Evolutionary conservation across 2,329 filamentous ascomycete species (phyloP).

Genomic region (Onygena corvina): DNA sequence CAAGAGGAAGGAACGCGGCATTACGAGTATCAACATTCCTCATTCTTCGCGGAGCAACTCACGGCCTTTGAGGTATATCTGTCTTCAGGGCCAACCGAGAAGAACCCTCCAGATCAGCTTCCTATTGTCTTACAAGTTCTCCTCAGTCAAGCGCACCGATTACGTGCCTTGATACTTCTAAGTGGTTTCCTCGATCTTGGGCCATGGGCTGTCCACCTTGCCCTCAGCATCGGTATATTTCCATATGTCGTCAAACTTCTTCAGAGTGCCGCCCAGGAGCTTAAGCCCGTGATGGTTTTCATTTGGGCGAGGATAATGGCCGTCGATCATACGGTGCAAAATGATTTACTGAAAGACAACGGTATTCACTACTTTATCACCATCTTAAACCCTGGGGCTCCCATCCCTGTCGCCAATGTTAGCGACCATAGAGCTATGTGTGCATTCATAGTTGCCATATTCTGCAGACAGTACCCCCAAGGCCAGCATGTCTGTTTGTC

Average conservation of each 20-base stretch:
- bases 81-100: conserved; percentile 65
- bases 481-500: conserved; percentile 86
- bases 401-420: conserved; percentile 72
- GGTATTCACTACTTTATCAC: conserved; percentile 94
- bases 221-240: conserved; percentile 94
- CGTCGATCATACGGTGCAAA: conserved; percentile 86
- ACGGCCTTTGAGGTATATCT: conserved; percentile 96
- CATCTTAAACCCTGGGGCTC: conserved; percentile 74
- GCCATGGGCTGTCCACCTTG: conserved; percentile 96
- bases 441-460: conserved; percentile 91
- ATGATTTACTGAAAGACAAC: conserved; percentile 88
- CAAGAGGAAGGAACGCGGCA: conserved; percentile 59
- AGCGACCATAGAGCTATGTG: conserved; percentile 98
- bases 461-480: conserved; percentile 87
- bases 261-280: conserved; percentile 83
- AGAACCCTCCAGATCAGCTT: conserved; percentile 83
- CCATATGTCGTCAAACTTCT: conserved; percentile 95
- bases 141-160: conserved; percentile 84
- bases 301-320: conserved; percentile 96
- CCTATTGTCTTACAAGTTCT: conserved; percentile 93
- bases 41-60: conserved; percentile 92
- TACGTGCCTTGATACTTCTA: conserved; percentile 79
- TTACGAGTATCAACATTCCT: conserved; percentile 89
- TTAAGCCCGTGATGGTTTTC: conserved; percentile 98
- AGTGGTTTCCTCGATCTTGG: conserved; percentile 91